Conservation (phyloP, 192 early-diverging fungal species). For the Coemansia sp. region DNA sequence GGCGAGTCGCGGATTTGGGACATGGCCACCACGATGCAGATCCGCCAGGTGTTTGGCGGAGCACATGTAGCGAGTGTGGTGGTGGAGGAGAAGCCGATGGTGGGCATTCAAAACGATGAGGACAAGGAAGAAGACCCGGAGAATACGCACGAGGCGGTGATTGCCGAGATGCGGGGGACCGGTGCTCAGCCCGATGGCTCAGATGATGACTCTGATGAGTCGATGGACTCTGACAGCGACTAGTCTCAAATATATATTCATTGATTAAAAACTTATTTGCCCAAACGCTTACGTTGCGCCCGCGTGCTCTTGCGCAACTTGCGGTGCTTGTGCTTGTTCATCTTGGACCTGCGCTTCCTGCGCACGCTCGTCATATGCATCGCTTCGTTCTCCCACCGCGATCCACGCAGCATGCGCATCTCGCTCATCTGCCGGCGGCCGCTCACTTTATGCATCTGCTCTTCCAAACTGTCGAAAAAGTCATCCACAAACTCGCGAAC, state of each 20-base stretch:
- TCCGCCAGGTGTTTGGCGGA: slow-evolving; percentile 55
- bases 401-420: not conserved
- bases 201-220: slow-evolving; percentile 23
- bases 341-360: slow-evolving; percentile 84
- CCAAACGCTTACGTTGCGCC: slow-evolving; percentile 72
- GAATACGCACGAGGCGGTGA: slow-evolving; percentile 39
- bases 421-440: slow-evolving; percentile 13
- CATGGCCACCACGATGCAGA: slow-evolving; percentile 80
- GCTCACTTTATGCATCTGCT: slow-evolving; percentile 19
- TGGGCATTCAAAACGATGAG: slow-evolving; percentile 35
- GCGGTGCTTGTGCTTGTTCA: slow-evolving; percentile 97
- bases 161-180: slow-evolving; percentile 34
- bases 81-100: slow-evolving; percentile 54
- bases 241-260: slow-evolving; percentile 2
- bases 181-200: slow-evolving; percentile 7
- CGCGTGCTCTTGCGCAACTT: slow-evolving; percentile 78
- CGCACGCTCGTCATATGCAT: slow-evolving; percentile 70
- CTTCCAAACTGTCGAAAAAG: slow-evolving; percentile 45
- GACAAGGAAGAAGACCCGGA: slow-evolving; percentile 54
- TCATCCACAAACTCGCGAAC: slow-evolving; percentile 41
- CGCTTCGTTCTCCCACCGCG: slow-evolving; percentile 23
- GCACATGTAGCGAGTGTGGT: slow-evolving; percentile 6
- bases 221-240: slow-evolving; percentile 13
- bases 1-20: slow-evolving; percentile 95
- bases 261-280: slow-evolving; percentile 56